Percentiles rank a stretch among this genome's conserved stretches.
Evolutionary conservation across 192 early-diverging fungal genomes (phyloP).

Genomic region (Phlyctochytrium bullatum): DNA sequence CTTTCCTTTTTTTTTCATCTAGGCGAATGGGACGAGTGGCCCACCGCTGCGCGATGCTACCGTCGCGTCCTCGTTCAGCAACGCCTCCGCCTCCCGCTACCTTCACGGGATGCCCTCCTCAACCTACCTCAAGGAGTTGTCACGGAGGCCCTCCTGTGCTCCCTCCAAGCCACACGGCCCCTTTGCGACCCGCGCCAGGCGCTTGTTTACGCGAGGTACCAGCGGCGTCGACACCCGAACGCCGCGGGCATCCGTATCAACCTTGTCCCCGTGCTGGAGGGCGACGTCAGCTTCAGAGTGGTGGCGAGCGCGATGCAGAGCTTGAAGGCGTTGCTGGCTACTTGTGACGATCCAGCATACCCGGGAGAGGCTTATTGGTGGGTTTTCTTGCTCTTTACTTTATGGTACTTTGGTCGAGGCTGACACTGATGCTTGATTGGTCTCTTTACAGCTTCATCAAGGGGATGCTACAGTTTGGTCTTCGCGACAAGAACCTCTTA

Average conservation of each 20-base stretch:
- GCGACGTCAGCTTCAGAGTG: conserved; percentile 19
- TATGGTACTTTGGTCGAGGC: not conserved
- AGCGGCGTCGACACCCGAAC: conserved; percentile 24
- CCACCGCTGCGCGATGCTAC: conserved; percentile 28
- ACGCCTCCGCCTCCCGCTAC: conserved; percentile 24
- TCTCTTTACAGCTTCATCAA: conserved; percentile 25
- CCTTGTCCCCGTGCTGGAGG: conserved; percentile 27
- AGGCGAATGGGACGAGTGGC: conserved; percentile 35
- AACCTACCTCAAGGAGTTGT: conserved; percentile 20
- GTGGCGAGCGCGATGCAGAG: conserved; percentile 22
- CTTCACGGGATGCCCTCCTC: conserved; percentile 1
- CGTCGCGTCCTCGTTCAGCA: conserved; percentile 24
- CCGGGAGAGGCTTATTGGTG: conserved; percentile 35
- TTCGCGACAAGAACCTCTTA: conserved; percentile 28
- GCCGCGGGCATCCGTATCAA: conserved; percentile 28
- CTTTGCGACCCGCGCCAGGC: conserved; percentile 13
- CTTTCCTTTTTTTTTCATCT: conserved; percentile 4
- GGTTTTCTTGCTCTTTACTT: conserved; percentile 4
- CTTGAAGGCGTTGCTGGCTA: conserved; percentile 14
- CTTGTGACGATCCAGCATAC: conserved; percentile 31
- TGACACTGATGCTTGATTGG: not conserved
- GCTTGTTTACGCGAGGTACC: conserved; percentile 25
- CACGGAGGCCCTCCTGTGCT: conserved; percentile 12
- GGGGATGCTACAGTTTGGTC: conserved; percentile 29
- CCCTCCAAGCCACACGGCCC: conserved; percentile 22